Evolutionary conservation across 2,329 filamentous ascomycete genomes (phyloP).

Genomic region (Aureobasidium subglaciale): DNA sequence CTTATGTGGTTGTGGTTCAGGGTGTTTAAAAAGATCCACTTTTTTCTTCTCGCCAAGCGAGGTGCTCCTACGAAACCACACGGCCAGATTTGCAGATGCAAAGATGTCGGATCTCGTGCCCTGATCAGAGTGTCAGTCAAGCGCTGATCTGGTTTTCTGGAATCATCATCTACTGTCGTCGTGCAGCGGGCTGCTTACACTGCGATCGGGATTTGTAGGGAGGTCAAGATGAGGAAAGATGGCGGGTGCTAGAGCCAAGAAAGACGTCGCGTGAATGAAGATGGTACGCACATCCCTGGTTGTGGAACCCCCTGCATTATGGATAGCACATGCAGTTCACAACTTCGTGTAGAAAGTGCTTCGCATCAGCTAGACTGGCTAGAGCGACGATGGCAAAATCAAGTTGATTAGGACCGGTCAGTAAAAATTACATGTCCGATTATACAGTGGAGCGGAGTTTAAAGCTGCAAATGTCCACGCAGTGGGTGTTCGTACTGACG

Average conservation of each 20-base stretch:
- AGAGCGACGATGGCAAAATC: no score
- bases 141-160: neutral
- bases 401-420: no score
- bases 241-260: neutral
- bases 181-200: neutral
- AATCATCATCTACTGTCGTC: neutral
- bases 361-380: neutral
- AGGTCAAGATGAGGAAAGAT: neutral
- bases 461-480: no score
- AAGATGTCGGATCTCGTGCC: neutral
- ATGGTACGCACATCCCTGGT: neutral
- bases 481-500: slow-evolving; percentile 1
- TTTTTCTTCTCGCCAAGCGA: slow-evolving; percentile 3
- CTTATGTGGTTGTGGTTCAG: neutral
- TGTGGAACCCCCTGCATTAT: neutral
- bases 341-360: no score
- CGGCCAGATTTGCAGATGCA: neutral
- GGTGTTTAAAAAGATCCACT: neutral
- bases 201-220: neutral
- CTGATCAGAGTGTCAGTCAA: slow-evolving; percentile 5
- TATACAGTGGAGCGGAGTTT: no score
- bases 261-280: neutral
- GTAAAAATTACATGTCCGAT: no score
- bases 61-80: neutral
- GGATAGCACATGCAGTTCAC: neutral